Evolutionary conservation across 129 eudicot genomes (phyloP), one percentile per base, ranked within the genome.

Genomic region (carrot (Daucus carota)): DNA sequence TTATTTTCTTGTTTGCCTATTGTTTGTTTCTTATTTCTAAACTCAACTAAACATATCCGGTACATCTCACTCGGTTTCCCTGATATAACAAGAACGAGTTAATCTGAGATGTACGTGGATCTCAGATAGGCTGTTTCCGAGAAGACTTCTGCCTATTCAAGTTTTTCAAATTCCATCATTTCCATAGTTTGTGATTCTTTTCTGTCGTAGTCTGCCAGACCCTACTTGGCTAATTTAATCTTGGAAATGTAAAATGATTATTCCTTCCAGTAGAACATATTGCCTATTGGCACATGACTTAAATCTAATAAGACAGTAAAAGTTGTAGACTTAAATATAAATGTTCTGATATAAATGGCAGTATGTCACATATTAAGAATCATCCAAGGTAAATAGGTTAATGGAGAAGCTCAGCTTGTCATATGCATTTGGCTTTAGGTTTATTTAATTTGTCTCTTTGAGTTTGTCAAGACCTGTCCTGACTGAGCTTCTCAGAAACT

Each of bases 401-500:
- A 14, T 8, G 41, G 72, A 67, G 14, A 4, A 33, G 42, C 15
- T 67, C 72, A 67, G 72, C 13, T 63, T 67, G 72, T 67, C 72
- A 17, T 8, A 67, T 67, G 24, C 72, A 67, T 67, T 67, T 67
- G 41, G 44, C 73, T 69, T 69, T 38, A 69, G 7, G 8, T 20
- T 33, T 38, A 2, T 69, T 20, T 8, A 18, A 0, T 69, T 38
- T 38, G 46, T 69, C 73, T 8, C 29, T 20, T 69, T 8, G 46
- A 69, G 47, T 38, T 69, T 69, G 73, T 69, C 73, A 40, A 8
- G 47, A 69, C 18, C 47, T 69, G 26, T 5, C 28, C 43, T 18
- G 73, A 47, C 73, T 69, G 73, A 69, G 73, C 26, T 69, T 69
- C 47, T 69, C 45, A 69, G 73, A 18, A 69, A 42, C 9, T 38